These are phyloP conservation scores for Alloascoidea africana DNA, from an alignment of 805 yeast species.

Conservation along the genomic window DNA sequence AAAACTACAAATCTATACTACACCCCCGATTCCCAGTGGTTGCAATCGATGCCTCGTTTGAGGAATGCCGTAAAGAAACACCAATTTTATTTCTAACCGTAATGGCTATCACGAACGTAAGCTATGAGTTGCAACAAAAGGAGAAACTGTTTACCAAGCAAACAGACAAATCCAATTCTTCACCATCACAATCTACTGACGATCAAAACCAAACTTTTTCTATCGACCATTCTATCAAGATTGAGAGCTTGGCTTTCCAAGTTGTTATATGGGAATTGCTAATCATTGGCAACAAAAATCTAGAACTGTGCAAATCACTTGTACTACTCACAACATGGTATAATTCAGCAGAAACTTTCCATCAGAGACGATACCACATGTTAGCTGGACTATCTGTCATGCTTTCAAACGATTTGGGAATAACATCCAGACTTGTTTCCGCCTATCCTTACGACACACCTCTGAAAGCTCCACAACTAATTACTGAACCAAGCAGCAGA, in stretches of 20 bases:
- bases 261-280: conserved; percentile 42
- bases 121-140: conserved; percentile 4
- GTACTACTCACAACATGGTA: conserved; percentile 63
- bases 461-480: neutral
- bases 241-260: conserved; percentile 39
- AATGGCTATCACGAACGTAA: conserved; percentile 41
- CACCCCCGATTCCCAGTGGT: conserved; percentile 41
- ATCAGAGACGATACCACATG: conserved; percentile 63
- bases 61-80: conserved; percentile 29
- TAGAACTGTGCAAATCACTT: conserved; percentile 50
- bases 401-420: conserved; percentile 63
- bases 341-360: conserved; percentile 69
- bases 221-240: too few species aligned
- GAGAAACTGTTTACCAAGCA: conserved; percentile 1
- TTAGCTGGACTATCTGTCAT: conserved; percentile 49
- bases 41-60: conserved; percentile 25
- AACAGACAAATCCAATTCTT: neutral
- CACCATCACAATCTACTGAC: conserved; percentile 5
- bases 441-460: neutral
- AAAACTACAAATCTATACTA: conserved; percentile 30
- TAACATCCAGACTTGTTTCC: conserved; percentile 14
- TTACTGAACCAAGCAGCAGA: neutral
- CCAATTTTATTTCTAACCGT: conserved; percentile 55
- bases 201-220: conserved; percentile 24
- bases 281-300: conserved; percentile 53